Evolutionary conservation across 768 basidiomycete genomes (phyloP), one percentile per base, ranked within the genome.

Genomic region (Panellus pusillus): DNA sequence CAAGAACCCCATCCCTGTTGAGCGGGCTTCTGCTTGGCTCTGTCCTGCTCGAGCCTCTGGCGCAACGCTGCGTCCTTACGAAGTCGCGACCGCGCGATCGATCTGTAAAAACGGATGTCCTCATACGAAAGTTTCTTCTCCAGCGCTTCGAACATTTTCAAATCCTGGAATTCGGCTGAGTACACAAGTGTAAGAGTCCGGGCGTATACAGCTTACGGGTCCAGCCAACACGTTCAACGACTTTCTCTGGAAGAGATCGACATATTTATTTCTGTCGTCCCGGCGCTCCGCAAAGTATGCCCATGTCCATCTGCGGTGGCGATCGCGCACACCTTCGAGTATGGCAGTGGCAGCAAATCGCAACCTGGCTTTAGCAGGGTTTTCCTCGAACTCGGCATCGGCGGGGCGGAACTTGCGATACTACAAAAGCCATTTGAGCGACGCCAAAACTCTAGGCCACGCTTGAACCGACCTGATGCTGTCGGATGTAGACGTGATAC

Each of bases 41-140:
- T 79, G 63, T 84, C 82, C 47, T 85, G 84, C 63, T 91, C 88
- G 49, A 92, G 79, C 37, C 79, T 69, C 63, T 84, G 85, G 61
- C 80, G 80, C 32, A 87, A 72, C 2, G 84, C 90, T 18, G 83
- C 77, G 63, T 98, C 93, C 67, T 98, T 93, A 62, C 87, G 84
- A 14, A 96, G 76, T 59, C 84, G 84, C 2, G 93, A 93, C 24
- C 91, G 86, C 0, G 93, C 91, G 55, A 98, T 92, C 4, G 94
- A 98, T 29, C 97, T 85, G 72, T 98, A 99, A 72, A 98, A 97
- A 4, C 96, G 87, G 46, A 99, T 86, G 64, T 98, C 97, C 68
- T 96, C 93, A 61, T 98, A 98, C 0, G 86, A 79, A 27, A 98
- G 77, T 66, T 92, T 93, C 60, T 68, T 74, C 68, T 99, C 97